Evolutionary conservation across 2,329 filamentous ascomycete species (phyloP), one percentile per base, ranked within the genome.

Genomic region (Cladosporium sp.): DNA sequence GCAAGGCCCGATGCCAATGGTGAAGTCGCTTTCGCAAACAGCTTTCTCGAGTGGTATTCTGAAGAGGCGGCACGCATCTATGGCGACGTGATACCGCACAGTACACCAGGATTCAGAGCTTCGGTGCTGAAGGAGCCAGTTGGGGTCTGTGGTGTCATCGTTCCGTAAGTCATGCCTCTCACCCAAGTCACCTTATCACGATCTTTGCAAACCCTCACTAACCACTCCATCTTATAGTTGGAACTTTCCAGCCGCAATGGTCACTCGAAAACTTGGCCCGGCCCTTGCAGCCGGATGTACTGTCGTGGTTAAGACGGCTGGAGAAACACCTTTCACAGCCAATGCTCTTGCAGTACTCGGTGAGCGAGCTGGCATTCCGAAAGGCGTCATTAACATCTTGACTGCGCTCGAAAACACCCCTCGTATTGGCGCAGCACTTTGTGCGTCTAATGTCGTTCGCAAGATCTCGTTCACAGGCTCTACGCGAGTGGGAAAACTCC

Each of bases 381-480:
- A 49, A 2, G 61, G 60, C 20, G 49, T 56, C 6, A 58, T 66
- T 17, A 63, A 67, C 22, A 58, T 66, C 20, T 19, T 61, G 12
- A 54, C 64, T 7, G 58, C 59, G 6, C 58, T 55, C n/a, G 59
- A 56, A n/a, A 36, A 40, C 15, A 42, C 59, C 12, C 45, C 55
- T 14, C 56, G 14, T 1, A 38, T 37, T 1, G 64, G 60, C 34
- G 51, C 66, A 12, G 47, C 37, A 6, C 51, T 55, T 9, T 55
- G 61, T 22, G 51, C 59, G 11, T 37, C 47, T 2, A 36, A n/a
- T 14, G 42, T 63, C 20, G 66, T 70, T 15, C 56, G 60, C 9
- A 69, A 70, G 55, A 55, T 70, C 43, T 96, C 91, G 14, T 99
- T 99, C 74, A 97, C 94, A 0, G 94, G 94, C 52, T 84, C 80